These are phyloP conservation scores for Trametes pubescens DNA, from an alignment of 1,284 basidiomycete species.

Conservation along the genomic window DNA sequence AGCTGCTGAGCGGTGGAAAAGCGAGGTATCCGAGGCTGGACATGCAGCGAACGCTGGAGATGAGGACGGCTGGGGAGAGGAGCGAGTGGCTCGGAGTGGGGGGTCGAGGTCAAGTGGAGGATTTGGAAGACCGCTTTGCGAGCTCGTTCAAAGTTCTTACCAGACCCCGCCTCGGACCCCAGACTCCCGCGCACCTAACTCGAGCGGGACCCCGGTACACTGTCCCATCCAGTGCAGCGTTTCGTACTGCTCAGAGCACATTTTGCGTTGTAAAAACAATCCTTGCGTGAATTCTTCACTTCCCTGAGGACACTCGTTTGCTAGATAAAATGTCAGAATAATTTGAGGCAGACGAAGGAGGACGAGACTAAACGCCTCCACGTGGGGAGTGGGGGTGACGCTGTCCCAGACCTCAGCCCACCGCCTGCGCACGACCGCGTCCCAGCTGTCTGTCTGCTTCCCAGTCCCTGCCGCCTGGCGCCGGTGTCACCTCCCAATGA, in stretches of 20 bases:
- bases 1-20: slow-evolving; percentile 20
- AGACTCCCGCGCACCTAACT: not conserved
- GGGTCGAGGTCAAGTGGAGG: not conserved
- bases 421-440: slow-evolving; percentile 6
- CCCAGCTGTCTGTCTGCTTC: slow-evolving; percentile 19
- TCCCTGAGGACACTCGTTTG: too few relatives aligned
- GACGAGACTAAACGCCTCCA: slow-evolving; percentile 24
- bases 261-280: too few relatives aligned
- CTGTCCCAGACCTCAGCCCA: slow-evolving; percentile 25
- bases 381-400: slow-evolving; percentile 12
- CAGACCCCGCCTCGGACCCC: slow-evolving; percentile 18
- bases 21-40: slow-evolving; percentile 22
- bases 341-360: not conserved
- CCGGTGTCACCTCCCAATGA: slow-evolving; percentile 26
- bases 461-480: slow-evolving; percentile 28
- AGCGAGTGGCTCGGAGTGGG: not conserved
- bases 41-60: slow-evolving; percentile 5
- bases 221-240: too few relatives aligned
- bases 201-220: not conserved
- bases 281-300: too few relatives aligned
- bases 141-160: not conserved
- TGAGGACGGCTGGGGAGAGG: not conserved
- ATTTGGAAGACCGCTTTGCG: slow-evolving; percentile 12
- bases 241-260: too few relatives aligned
- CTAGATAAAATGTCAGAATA: not conserved